Conservation (phyloP, 2,329 filamentous ascomycete species). For the Aureobasidium sp. region DNA sequence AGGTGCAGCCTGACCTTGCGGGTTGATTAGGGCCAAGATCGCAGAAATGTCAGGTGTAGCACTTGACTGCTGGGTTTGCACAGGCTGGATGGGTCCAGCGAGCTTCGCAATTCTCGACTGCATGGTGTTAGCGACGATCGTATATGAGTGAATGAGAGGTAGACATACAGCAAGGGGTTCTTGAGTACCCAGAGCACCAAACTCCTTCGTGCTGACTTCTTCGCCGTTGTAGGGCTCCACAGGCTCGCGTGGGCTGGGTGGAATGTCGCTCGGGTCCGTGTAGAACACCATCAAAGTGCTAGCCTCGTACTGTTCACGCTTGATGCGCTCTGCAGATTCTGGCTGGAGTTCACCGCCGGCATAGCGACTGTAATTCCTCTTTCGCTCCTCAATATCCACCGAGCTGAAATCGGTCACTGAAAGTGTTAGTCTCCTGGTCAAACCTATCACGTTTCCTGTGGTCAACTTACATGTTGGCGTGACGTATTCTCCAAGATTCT, state of each 20-base stretch:
- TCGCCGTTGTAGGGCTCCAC: conserved; percentile 28
- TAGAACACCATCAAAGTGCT: conserved; percentile 41
- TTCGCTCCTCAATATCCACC: conserved; percentile 31
- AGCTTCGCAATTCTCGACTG: conserved; percentile 7
- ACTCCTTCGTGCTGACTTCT: conserved; percentile 22
- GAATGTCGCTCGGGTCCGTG: conserved; percentile 35
- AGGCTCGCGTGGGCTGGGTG: conserved; percentile 37
- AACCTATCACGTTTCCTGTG: background rate
- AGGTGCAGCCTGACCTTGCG: conserved; percentile 17
- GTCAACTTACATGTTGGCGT: conserved; percentile 5
- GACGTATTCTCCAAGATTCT: conserved; percentile 27
- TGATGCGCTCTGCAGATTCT: conserved; percentile 33
- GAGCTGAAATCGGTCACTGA: conserved; percentile 34
- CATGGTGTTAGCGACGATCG: background rate
- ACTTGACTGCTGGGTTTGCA: conserved; percentile 5
- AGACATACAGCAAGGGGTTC: conserved; percentile 12
- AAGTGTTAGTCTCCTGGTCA: background rate
- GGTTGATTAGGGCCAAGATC: conserved; percentile 15
- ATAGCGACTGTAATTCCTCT: conserved; percentile 36
- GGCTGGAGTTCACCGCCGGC: conserved; percentile 34
- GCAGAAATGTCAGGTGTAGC: conserved; percentile 13
- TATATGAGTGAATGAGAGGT: background rate
- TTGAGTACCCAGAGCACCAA: conserved; percentile 27
- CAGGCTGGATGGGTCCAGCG: conserved; percentile 10
- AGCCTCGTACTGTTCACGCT: conserved; percentile 36